Evolutionary conservation across 257 asterid genomes (phyloP), one percentile per base, ranked within the genome.

Genomic region (Capsicum pubescens): DNA sequence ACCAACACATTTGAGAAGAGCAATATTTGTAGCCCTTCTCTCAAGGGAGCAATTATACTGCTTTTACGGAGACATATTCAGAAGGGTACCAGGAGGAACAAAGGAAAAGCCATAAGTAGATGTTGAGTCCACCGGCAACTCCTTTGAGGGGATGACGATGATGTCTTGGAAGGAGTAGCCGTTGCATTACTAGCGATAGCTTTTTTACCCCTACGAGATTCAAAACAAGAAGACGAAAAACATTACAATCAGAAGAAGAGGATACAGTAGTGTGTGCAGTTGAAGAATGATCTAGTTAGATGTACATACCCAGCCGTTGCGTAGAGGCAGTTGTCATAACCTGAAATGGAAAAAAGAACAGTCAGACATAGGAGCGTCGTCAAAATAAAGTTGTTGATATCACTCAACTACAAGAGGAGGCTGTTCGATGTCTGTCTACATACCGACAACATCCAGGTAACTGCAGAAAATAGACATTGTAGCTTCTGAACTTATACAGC

Each of bases 321-420:
- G 80, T 93, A 95, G 55, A 95, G 56, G 90, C 99, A 95, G 87
- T 92, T 91, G 84, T 95, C 99, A 12, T 94, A 95, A 86, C 97
- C 99, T 95, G 97, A 89, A 88, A 16, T 76, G 48, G 13, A 35
- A 52, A 35, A 52, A 54, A 26, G 13, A 52, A 48, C 14, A 39
- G 54, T 68, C 64, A 52, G 81, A 66, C 7, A 26, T 26, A 26
- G 32, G 32, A 26, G 32, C 32, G 32, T 26, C 32, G 32, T 26
- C 32, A 26, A 26, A 26, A 26, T 26, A 26, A 72, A 72, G 1
- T 48, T 71, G 52, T 71, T 46, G 44, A 44, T 3, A 11, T 10
- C 17, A 17, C 79, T 42, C 57, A 17, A 12, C 6, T 71, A 9
- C 79, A 17, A 4, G 32, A 5, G 5, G 26, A 10, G 9, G 44